Percentiles rank a stretch among this genome's conserved stretches.
Conservation (phyloP, 2,329 filamentous ascomycete genomes). For the Eurotiales sp. region DNA sequence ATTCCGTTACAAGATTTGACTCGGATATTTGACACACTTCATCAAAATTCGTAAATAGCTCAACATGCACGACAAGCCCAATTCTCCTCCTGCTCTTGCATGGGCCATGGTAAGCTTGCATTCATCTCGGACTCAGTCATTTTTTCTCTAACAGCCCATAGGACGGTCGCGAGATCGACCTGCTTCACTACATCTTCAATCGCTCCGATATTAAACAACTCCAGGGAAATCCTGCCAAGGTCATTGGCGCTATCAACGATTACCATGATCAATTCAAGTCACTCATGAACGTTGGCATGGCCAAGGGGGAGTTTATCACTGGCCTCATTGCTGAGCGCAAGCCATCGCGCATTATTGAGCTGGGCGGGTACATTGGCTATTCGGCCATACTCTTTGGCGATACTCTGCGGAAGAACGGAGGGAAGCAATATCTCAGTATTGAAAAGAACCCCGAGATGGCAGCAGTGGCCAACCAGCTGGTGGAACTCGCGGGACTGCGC, state of each 20-base stretch:
- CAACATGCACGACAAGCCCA: neutral
- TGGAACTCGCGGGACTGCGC: constrained; percentile 65
- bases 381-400: constrained; percentile 69
- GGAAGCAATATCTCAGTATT: constrained; percentile 62
- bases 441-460: constrained; percentile 70
- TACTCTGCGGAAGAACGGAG: constrained; percentile 58
- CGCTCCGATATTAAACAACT: constrained; percentile 58
- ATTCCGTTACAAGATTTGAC: too few relatives aligned
- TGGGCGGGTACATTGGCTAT: constrained; percentile 78
- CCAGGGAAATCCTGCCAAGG: constrained; percentile 57
- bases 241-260: constrained; percentile 66
- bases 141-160: neutral
- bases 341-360: constrained; percentile 66
- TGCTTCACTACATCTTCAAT: constrained; percentile 63
- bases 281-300: constrained; percentile 72
- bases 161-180: constrained; percentile 69
- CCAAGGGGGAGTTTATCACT: constrained; percentile 66
- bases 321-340: constrained; percentile 62
- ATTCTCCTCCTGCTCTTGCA: neutral
- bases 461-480: constrained; percentile 60
- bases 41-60: too few relatives aligned
- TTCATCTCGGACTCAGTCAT: neutral
- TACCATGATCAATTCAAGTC: constrained; percentile 63
- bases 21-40: too few relatives aligned
- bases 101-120: neutral